Base-by-base conservation (phyloP, 2,329 filamentous ascomycete genomes). In the Cladobotryum mycophilum region DNA sequence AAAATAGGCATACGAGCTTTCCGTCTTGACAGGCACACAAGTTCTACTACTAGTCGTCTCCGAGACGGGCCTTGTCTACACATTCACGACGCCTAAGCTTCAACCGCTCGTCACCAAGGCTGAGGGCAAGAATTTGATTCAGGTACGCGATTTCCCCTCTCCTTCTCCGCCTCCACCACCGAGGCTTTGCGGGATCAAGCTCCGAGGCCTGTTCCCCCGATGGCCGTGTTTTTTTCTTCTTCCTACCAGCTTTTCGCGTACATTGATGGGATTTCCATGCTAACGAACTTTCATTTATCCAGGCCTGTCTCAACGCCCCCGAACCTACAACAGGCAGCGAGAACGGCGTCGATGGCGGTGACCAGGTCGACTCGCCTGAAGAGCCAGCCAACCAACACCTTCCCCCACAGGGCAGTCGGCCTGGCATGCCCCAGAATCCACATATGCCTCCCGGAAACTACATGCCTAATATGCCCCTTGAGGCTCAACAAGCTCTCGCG, bases 61-160 rank as follows among this genome's bases (percentile, higher is more conserved):
- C 41, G 92, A 97, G 76, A 97, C 92, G 20, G 92, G 92, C 59
- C 83, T 97, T 34, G 92, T 97, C 63, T 97, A 97, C 73, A 97
- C 92, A 53, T 97, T 97, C 70, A 97, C 92, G 42, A 99, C 93
- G 14, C 93, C 93, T 17, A 99, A 99, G 78, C 84, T 99, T 51
- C 93, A 97, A 74, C 93, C 93, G 56, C 83, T 99, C 48, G 93
- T 97, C 61, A 99, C 93, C 56, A 97, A 97, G 77, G 87, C 93
- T 15, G 93, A 97, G 74, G 93, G 93, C 75, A 99, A 99, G 82
- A 99, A 99, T 70, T 77, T 99, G 58, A 97, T 99, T 61, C 93
- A 99, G 84, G 93, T 96, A 81, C 58, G 82, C 41, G 44, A 50
- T 36, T 41, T 18, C 20, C 22, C 33, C 41, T 25, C 35, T 7